Evolutionary conservation across 176 grass and related monocot genomes (phyloP).

Genomic region (Phyllostachys edulis): DNA sequence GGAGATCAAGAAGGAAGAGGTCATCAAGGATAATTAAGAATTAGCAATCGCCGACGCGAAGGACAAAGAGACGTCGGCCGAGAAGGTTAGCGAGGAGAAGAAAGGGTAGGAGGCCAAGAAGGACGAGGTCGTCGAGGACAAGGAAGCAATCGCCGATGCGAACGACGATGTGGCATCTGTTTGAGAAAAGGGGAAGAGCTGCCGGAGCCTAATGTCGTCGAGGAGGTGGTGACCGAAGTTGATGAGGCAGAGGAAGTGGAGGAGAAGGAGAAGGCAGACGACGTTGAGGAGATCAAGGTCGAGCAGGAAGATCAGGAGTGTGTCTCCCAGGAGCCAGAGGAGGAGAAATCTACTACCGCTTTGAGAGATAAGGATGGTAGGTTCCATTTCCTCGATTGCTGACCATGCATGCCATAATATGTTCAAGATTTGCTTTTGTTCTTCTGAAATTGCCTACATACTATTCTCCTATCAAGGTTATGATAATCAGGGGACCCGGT

Average conservation of each 20-base stretch:
- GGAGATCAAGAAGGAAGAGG: conserved; percentile 24
- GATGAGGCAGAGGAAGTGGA: neutral
- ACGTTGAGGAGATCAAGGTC: neutral
- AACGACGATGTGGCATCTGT: too few species aligned
- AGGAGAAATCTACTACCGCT: conserved; percentile 4
- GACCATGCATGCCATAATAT: neutral
- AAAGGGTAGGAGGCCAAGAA: too few species aligned
- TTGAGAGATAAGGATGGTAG: conserved; percentile 31
- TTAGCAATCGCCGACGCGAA: too few species aligned
- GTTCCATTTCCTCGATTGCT: conserved; percentile 13
- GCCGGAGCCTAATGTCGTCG: neutral
- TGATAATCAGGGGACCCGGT: neutral
- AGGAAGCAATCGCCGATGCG: too few species aligned
- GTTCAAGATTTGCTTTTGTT: neutral
- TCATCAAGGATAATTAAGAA: neutral
- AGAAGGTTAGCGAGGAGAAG: too few species aligned
- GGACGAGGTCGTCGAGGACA: too few species aligned
- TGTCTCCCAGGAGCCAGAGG: conserved; percentile 2
- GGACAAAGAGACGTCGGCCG: too few species aligned
- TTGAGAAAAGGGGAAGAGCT: conserved; percentile 9
- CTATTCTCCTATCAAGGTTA: neutral
- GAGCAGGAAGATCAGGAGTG: conserved; percentile 14
- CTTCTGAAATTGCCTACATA: neutral
- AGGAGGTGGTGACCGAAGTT: conserved; percentile 1
- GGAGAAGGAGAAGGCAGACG: neutral